Conservation (phyloP, 441 rosid genomes). For the Hypseocharis bilobata region DNA sequence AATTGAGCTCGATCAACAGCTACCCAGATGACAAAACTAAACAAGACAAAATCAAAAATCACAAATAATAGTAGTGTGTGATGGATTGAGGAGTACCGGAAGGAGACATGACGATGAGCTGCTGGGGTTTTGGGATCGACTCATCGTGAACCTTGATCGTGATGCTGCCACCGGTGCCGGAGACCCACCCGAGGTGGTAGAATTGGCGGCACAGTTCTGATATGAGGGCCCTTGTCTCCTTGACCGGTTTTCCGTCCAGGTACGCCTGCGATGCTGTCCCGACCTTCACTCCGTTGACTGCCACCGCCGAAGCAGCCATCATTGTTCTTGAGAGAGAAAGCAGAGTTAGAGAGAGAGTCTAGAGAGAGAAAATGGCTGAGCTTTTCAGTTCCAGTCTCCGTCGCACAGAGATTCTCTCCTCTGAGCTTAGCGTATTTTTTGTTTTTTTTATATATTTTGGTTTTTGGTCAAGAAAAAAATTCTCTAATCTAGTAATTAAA, state of each 20-base stretch:
- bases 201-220: conserved; percentile 87
- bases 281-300: conserved; percentile 25
- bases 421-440: neutral
- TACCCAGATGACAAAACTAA: neutral
- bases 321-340: conserved; percentile 9
- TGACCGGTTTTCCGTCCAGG: conserved; percentile 55
- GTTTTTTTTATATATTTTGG: too few relatives aligned
- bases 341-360: too few relatives aligned
- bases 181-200: conserved; percentile 85
- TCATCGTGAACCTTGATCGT: conserved; percentile 76
- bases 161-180: conserved; percentile 91
- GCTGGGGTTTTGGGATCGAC: conserved; percentile 55
- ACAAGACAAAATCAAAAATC: neutral
- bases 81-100: conserved; percentile 44
- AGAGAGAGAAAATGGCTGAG: neutral
- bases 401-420: neutral
- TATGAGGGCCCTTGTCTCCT: conserved; percentile 51
- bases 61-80: neutral
- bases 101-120: conserved; percentile 92
- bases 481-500: too few relatives aligned
- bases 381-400: neutral
- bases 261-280: conserved; percentile 53
- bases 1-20: neutral
- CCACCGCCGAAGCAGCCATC: conserved; percentile 34
- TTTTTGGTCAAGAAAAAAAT: neutral